Percentiles rank a stretch among this genome's conserved stretches.
Conservation (phyloP, 1,284 basidiomycete genomes). For the Stygiomarasmius scandens region DNA sequence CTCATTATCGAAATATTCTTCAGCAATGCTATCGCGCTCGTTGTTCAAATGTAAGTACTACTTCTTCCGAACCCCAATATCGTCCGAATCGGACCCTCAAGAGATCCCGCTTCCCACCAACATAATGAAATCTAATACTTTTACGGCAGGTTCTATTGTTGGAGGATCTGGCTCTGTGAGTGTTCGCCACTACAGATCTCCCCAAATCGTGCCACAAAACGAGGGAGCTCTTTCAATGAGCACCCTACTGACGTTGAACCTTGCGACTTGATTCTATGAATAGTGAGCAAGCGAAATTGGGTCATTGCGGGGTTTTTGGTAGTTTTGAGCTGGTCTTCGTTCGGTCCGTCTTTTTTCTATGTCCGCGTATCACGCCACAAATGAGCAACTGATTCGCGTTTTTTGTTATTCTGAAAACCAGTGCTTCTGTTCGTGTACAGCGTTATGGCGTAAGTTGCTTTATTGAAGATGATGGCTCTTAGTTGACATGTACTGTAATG, state of each 20-base stretch:
- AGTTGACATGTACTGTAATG: not conserved
- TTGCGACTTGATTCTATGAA: too few species aligned
- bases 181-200: too few species aligned
- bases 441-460: not conserved
- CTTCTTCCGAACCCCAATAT: too few species aligned
- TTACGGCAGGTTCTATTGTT: slow-evolving; percentile 15
- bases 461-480: too few species aligned
- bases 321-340: slow-evolving; percentile 1
- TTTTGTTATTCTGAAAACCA: too few species aligned
- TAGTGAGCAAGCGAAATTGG: slow-evolving; percentile 12
- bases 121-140: too few species aligned
- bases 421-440: not conserved
- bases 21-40: slow-evolving; percentile 11
- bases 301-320: slow-evolving; percentile 1
- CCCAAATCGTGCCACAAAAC: too few species aligned
- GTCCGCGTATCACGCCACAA: not conserved
- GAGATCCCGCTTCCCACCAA: too few species aligned
- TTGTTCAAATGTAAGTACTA: slow-evolving; percentile 13
- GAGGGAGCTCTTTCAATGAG: too few species aligned
- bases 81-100: too few species aligned
- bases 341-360: slow-evolving; percentile 3
- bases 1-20: slow-evolving; percentile 16
- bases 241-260: too few species aligned
- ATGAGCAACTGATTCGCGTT: not conserved
- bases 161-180: slow-evolving; percentile 12